phyloP scores from a whole-genome alignment of 495 filamentous ascomycete genomes.

The Xylaria acuta region DNA sequence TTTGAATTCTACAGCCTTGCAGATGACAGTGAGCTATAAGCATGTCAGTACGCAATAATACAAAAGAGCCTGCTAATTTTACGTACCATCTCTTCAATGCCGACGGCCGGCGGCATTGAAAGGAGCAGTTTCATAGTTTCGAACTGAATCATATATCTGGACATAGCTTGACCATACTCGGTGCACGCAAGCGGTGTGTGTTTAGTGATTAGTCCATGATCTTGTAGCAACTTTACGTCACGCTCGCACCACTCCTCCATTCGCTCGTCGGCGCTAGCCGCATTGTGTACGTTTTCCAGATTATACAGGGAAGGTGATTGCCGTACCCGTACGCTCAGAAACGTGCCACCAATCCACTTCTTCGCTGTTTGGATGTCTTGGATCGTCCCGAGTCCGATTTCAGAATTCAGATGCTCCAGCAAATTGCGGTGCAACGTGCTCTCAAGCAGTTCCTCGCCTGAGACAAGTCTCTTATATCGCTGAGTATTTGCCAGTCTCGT shows the following conservation, averaged over 20 bases:
- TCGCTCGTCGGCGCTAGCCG: slow-evolving; percentile 68
- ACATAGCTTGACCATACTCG: slow-evolving; percentile 88
- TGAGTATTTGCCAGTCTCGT: slow-evolving; percentile 70
- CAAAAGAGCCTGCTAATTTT: neutral
- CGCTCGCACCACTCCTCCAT: slow-evolving; percentile 83
- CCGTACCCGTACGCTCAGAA: slow-evolving; percentile 82
- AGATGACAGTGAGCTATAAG: slow-evolving; percentile 65
- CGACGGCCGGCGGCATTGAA: slow-evolving; percentile 63
- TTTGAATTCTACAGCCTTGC: slow-evolving; percentile 71
- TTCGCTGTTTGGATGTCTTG: slow-evolving; percentile 72
- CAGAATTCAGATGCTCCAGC: slow-evolving; percentile 93
- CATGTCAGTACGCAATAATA: slow-evolving; percentile 42
- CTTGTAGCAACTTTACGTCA: slow-evolving; percentile 73
- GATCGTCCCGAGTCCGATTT: slow-evolving; percentile 86
- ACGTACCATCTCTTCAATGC: slow-evolving; percentile 75
- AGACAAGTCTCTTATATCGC: slow-evolving; percentile 83
- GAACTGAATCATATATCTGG: slow-evolving; percentile 89
- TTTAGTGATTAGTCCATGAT: slow-evolving; percentile 62
- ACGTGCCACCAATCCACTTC: slow-evolving; percentile 84
- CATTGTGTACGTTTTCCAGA: slow-evolving; percentile 46
- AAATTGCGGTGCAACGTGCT: slow-evolving; percentile 88
- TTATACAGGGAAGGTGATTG: slow-evolving; percentile 82
- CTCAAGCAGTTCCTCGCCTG: slow-evolving; percentile 82
- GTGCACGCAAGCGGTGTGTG: slow-evolving; percentile 66
- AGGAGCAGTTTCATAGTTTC: slow-evolving; percentile 84